These are phyloP conservation scores for Skeletonema potamos DNA, from an alignment of 108 stramenopile genomes.

Conservation along the genomic window DNA sequence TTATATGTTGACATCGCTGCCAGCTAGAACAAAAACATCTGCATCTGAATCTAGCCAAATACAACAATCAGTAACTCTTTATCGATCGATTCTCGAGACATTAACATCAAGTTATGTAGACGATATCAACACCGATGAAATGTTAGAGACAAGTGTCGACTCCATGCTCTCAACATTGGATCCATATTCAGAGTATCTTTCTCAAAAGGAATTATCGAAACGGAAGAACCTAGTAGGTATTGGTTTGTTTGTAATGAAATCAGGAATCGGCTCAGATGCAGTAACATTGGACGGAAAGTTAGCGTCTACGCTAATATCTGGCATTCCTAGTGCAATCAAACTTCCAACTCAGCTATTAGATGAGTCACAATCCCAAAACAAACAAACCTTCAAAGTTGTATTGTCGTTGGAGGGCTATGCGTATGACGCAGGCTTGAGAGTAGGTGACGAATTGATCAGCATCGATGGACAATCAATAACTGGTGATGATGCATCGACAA, in stretches of 20 bases:
- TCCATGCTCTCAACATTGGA: background rate
- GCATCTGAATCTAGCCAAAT: background rate
- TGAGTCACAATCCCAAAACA: background rate
- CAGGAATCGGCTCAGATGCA: background rate
- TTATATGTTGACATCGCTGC: background rate
- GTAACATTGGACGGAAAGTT: background rate
- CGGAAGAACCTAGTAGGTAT: background rate
- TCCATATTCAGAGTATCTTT: background rate
- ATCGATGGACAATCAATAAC: background rate
- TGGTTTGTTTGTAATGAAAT: background rate
- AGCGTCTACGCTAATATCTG: background rate
- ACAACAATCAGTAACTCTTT: background rate
- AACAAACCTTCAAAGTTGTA: background rate
- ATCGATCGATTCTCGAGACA: background rate
- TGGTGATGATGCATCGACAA: background rate
- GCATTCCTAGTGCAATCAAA: background rate
- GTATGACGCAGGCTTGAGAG: background rate
- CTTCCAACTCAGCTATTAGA: background rate
- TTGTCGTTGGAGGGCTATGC: background rate
- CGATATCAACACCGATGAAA: background rate
- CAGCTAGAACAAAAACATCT: background rate
- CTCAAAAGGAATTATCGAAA: background rate
- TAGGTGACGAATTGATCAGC: background rate
- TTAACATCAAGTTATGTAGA: background rate
- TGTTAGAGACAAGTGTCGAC: background rate